phyloP scores from a whole-genome alignment of 164 flowering plant genomes.

The Berberis thunbergii region DNA sequence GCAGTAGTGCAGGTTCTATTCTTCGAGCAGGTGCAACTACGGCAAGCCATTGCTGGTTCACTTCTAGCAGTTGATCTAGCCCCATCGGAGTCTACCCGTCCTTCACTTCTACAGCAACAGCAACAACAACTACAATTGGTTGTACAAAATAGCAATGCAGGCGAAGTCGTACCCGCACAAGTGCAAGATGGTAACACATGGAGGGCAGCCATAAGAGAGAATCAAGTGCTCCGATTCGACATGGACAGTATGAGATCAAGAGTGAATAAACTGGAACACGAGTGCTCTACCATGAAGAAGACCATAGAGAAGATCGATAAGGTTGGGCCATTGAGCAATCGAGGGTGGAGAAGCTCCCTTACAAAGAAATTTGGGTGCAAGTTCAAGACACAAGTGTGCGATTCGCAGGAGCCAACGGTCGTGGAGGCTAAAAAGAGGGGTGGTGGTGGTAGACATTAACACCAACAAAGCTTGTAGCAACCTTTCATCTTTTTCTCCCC shows the following conservation, averaged over 20 bases:
- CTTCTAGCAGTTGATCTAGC: constrained; percentile 40
- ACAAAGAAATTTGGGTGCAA: constrained; percentile 69
- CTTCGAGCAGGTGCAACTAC: constrained; percentile 94
- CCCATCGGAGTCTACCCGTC: constrained; percentile 11
- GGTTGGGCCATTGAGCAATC: constrained; percentile 3
- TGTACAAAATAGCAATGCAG: not conserved
- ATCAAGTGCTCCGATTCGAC: constrained; percentile 77
- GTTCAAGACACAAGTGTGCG: constrained; percentile 94
- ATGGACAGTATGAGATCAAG: constrained; percentile 95
- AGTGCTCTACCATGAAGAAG: constrained; percentile 79
- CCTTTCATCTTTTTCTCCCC: too few relatives aligned
- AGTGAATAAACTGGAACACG: constrained; percentile 81
- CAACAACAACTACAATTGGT: not conserved
- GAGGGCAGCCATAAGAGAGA: constrained; percentile 68
- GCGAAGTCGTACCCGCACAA: not conserved
- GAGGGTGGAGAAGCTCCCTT: constrained; percentile 43
- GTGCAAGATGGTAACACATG: constrained; percentile 23
- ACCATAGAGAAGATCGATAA: constrained; percentile 67
- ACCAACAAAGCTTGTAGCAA: too few relatives aligned
- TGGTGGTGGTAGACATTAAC: too few relatives aligned
- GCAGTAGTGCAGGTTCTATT: constrained; percentile 88
- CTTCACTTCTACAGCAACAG: not conserved
- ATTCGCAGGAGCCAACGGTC: constrained; percentile 69
- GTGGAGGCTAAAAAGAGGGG: constrained; percentile 31
- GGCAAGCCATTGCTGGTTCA: constrained; percentile 79